A percentile compares a stretch with the other conserved stretches of the same genome.
Evolutionary conservation across 2,329 filamentous ascomycete species (phyloP).

Genomic region (Colletotrichum higginsianum): DNA sequence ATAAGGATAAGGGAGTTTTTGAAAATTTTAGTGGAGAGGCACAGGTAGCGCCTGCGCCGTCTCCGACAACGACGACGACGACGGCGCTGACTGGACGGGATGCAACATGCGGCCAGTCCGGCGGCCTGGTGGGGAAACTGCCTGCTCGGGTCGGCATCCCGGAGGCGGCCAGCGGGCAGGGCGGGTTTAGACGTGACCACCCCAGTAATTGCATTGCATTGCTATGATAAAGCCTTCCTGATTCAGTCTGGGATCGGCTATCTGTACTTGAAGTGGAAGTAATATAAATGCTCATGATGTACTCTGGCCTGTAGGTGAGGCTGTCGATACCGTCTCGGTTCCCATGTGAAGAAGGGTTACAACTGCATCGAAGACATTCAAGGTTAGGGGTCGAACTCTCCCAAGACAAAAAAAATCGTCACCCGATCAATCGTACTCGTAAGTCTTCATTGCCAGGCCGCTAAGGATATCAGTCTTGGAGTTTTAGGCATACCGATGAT

Average conservation of each 20-base stretch:
- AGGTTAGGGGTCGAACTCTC: neutral
- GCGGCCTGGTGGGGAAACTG: conserved; percentile 32
- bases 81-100: neutral
- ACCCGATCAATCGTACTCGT: accelerated
- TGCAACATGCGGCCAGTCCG: conserved; percentile 18
- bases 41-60: conserved; percentile 6
- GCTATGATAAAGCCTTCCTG: neutral
- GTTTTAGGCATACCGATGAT: neutral
- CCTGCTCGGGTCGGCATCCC: neutral
- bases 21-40: conserved; percentile 15
- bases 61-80: neutral
- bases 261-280: too few relatives aligned
- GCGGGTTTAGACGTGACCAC: neutral
- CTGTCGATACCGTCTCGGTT: neutral
- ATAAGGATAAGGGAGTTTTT: conserved; percentile 12
- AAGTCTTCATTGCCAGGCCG: accelerated
- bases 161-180: neutral
- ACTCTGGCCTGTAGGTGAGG: neutral
- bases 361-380: too few relatives aligned
- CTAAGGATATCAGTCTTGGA: too few relatives aligned
- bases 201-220: neutral
- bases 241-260: neutral
- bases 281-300: neutral
- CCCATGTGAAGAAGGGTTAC: neutral
- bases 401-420: accelerated